Percentiles rank a stretch among this genome's conserved stretches.
These are phyloP conservation scores for Colletotrichum liriopes DNA, from an alignment of 2,329 filamentous ascomycete genomes.

Conservation along the genomic window DNA sequence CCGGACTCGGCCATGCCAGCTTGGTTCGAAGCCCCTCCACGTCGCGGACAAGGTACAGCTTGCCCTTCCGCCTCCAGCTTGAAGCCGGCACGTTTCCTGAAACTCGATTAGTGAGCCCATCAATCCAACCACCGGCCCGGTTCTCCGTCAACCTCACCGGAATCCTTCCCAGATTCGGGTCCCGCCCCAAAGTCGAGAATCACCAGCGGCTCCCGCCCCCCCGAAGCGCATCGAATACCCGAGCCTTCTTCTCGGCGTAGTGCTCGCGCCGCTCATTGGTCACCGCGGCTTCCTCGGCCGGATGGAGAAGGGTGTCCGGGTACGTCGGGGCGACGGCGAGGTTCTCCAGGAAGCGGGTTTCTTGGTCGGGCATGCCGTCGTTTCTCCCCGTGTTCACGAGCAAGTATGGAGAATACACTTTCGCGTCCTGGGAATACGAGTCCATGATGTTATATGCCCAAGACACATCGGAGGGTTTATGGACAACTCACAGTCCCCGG, in stretches of 20 bases:
- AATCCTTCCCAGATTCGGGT: not conserved
- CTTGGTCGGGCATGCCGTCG: not conserved
- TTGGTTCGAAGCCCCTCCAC: constrained; percentile 18
- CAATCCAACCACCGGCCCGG: not conserved
- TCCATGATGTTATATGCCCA: not conserved
- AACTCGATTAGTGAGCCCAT: not conserved
- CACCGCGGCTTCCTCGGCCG: not conserved
- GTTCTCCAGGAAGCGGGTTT: constrained; percentile 13
- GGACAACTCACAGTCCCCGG: not conserved
- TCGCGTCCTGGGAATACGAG: not conserved
- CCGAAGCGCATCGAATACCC: constrained; percentile 4
- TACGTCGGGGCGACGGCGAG: constrained; percentile 28
- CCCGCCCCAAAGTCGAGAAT: constrained; percentile 23
- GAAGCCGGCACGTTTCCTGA: not conserved
- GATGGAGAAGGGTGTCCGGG: constrained; percentile 19
- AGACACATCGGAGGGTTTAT: too few relatives aligned
- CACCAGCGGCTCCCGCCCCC: constrained; percentile 14
- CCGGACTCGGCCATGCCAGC: constrained; percentile 14
- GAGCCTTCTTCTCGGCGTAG: constrained; percentile 19
- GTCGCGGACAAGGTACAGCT: constrained; percentile 11
- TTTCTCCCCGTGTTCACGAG: too few relatives aligned
- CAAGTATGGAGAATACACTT: not conserved
- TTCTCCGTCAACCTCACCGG: not conserved
- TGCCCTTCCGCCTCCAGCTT: not conserved
- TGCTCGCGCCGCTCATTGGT: not conserved